Evolutionary conservation across 352 stramenopile genomes (phyloP), one percentile per base, ranked within the genome.

Genomic region (Globisporangium orthogonon): DNA sequence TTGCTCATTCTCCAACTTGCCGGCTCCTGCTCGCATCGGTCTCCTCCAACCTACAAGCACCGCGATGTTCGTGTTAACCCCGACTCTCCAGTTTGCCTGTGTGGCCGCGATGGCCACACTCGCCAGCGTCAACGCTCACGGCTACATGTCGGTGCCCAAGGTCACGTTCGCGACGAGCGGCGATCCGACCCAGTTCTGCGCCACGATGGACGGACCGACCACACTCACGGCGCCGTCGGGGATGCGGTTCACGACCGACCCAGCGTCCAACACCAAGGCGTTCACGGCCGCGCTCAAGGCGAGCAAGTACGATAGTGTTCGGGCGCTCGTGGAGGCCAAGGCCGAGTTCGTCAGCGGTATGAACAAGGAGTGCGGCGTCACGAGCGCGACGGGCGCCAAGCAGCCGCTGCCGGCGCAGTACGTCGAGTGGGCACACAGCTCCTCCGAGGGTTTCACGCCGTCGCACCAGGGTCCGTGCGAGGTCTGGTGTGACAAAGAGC

Each of bases 381-480:
- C 62, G 5, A 68, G 74, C 15, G 55, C 60, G 1, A 70, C 70
- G 4, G 70, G 68, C 35, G 67, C 54, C 13, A 60, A 70, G 23
- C 65, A 69, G 0, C 62, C 72, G n/a, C 58, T 76, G 28, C 71
- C 68, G 10, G 62, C 15, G 2, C 23, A 62, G 44, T 66, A 73
- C 17, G 67, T 78, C 28, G 66, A 81, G 37, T 78, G 67, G 69
- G 63, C 70, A 15, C 63, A 76, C 50, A 59, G 50, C 51, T 30
- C n/a, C 18, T 33, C 41, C 1, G 57, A 62, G 28, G 57, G 57
- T 23, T 69, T 75, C 50, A 76, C 70, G 15, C 43, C 60, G 0
- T 78, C 65, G 0, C 68, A 79, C 60, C 29, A 75, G 23, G 75
- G 73, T 18, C 75, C 73, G 7, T 81, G 75, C 30, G 75, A 86